Evolutionary conservation across 2,329 filamentous ascomycete species (phyloP), one percentile per base, ranked within the genome.

Genomic region (Exophiala sp.): DNA sequence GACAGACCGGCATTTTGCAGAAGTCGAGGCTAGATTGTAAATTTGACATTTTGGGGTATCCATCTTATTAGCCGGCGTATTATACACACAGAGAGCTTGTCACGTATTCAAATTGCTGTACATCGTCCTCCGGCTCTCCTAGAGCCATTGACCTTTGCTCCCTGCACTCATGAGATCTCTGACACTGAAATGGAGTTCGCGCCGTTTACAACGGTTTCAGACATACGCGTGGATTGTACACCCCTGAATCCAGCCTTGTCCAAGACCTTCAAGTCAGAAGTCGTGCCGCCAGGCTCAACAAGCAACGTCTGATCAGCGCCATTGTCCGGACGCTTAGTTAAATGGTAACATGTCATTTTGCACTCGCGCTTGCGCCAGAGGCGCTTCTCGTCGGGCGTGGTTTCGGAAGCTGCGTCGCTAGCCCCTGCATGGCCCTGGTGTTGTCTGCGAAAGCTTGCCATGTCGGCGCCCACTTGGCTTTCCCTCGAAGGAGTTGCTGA

Each of bases 21-120:
- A 81, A 39, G 74, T 93, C 52, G 88, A 95, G 70, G 90, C 86
- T 67, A 81, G 86, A 60, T 71, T 96, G 69, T 95, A 76, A 74
- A 59, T 9, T 35, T 13, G 19, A 2, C 14, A 18, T 42, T 53
- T 44, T n/a, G n/a, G 41, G 19, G 22, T 41, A 41, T 41, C n/a
- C 27, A 29, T 40, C 23, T 18, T 42, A 14, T 23, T 44, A 16
- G 39, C 34, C 34, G 19, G 34, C 22, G 19, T 41, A 23, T 41
- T 23, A 24, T 41, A 41, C 19, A 41, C 21, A 35, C n/a, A n/a
- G n/a, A n/a, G 24, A 32, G 7, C 11, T n/a, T 32, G 29, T 32
- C 29, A 32, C 29, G n/a, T 9, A 32, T 32, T n/a, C 3, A 32
- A 32, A n/a, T 27, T 10, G 10, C 24, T 10, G 10, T 27, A 27